These are phyloP conservation scores for Hymenoscyphus occultus DNA, from an alignment of 2,329 filamentous ascomycete genomes.

Conservation along the genomic window DNA sequence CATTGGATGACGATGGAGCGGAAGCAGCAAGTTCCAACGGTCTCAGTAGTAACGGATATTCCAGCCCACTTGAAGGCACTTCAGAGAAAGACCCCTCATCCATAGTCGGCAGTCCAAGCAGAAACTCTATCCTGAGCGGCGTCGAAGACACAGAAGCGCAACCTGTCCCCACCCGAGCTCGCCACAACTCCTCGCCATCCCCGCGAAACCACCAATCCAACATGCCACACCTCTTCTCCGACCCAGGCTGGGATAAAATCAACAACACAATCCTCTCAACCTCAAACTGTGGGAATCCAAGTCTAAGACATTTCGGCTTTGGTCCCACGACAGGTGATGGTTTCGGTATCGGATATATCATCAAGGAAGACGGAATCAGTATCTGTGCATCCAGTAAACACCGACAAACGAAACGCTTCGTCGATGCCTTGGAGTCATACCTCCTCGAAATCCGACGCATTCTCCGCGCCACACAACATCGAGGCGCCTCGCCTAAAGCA, in stretches of 20 bases:
- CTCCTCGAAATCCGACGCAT: slow-evolving; percentile 86
- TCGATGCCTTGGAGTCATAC: slow-evolving; percentile 87
- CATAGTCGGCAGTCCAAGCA: slow-evolving; percentile 51
- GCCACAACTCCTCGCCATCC: slow-evolving; percentile 55
- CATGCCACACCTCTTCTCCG: slow-evolving; percentile 80
- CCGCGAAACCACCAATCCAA: slow-evolving; percentile 47
- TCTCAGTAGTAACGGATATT: slow-evolving; percentile 58
- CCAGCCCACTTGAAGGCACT: slow-evolving; percentile 50
- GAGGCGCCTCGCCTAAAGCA: slow-evolving; percentile 48
- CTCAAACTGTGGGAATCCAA: slow-evolving; percentile 98
- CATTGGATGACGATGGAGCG: slow-evolving; percentile 68
- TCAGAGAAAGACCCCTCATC: slow-evolving; percentile 47
- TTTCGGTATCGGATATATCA: slow-evolving; percentile 98
- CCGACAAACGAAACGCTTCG: slow-evolving; percentile 83
- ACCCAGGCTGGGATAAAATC: slow-evolving; percentile 88
- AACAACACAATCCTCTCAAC: slow-evolving; percentile 94
- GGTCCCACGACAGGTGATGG: slow-evolving; percentile 91
- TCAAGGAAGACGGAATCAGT: slow-evolving; percentile 88
- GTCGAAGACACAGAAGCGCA: slow-evolving; percentile 38
- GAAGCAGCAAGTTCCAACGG: slow-evolving; percentile 50
- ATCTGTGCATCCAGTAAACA: slow-evolving; percentile 95
- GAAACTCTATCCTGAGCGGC: slow-evolving; percentile 48
- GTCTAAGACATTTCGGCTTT: slow-evolving; percentile 92
- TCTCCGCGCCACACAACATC: slow-evolving; percentile 64
- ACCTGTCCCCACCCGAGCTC: slow-evolving; percentile 30